These are phyloP conservation scores for Cyberlindnera veronae DNA, from an alignment of 805 yeast genomes.

Conservation along the genomic window DNA sequence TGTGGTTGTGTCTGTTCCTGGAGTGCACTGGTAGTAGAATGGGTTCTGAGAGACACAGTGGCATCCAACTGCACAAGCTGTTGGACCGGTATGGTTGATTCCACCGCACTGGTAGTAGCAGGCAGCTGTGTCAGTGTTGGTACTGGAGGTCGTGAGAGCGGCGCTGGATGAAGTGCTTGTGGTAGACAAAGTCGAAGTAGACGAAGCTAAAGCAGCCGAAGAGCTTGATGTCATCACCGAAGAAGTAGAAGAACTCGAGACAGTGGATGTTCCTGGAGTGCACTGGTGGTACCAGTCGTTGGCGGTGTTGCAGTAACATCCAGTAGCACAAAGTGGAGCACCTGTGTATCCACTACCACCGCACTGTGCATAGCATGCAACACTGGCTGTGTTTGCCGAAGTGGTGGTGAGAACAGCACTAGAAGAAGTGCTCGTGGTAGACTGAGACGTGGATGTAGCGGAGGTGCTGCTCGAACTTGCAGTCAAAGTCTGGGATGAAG, in stretches of 20 bases:
- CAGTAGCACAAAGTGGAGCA: constrained; percentile 13
- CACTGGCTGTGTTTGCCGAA: neutral
- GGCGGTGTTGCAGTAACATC: constrained; percentile 10
- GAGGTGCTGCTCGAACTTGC: too few species aligned
- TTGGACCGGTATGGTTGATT: neutral
- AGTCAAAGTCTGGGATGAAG: too few species aligned
- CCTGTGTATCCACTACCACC: constrained; percentile 17
- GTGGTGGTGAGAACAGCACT: constrained; percentile 1
- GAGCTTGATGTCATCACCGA: neutral
- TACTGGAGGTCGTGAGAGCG: neutral
- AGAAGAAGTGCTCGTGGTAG: neutral
- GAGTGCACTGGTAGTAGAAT: too few species aligned
- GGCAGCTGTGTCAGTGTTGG: neutral
- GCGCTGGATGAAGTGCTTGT: neutral
- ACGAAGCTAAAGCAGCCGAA: neutral
- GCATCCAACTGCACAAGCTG: too few species aligned
- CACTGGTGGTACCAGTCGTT: constrained; percentile 20
- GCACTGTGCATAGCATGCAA: constrained; percentile 14
- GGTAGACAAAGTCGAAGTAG: neutral
- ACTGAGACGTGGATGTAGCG: constrained; percentile 6
- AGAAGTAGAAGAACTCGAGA: constrained; percentile 1
- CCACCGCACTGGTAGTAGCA: neutral
- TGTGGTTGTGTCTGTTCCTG: too few species aligned
- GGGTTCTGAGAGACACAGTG: too few species aligned
- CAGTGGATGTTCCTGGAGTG: constrained; percentile 12